Evolutionary conservation across 805 yeast genomes (phyloP).

Genomic region (Myxozyma kluyveri): DNA sequence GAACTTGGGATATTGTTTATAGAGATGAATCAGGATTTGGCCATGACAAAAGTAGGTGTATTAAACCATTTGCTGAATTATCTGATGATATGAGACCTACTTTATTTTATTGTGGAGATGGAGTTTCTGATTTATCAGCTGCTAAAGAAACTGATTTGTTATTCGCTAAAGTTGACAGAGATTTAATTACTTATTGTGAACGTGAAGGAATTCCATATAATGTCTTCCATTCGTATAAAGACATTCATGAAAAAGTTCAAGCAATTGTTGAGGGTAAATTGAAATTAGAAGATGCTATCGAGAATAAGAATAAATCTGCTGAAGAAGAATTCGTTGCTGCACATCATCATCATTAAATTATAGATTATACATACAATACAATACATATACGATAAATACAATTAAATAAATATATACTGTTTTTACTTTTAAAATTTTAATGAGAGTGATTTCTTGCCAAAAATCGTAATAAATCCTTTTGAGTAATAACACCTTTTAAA

Average conservation of each 20-base stretch:
- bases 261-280: constrained; percentile 48
- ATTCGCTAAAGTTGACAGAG: constrained; percentile 91
- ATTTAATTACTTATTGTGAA: constrained; percentile 79
- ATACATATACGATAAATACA: neutral
- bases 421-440: neutral
- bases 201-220: constrained; percentile 78
- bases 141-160: constrained; percentile 91
- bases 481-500: constrained; percentile 69
- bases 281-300: constrained; percentile 31
- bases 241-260: constrained; percentile 63
- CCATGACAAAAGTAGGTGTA: constrained; percentile 88
- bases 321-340: neutral
- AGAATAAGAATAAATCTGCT: constrained; percentile 16
- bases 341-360: neutral
- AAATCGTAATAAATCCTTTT: constrained; percentile 74
- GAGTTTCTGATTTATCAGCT: constrained; percentile 91
- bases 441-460: constrained; percentile 23
- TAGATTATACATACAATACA: neutral
- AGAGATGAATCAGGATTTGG: constrained; percentile 87
- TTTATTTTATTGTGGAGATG: constrained; percentile 94
- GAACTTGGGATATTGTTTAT: constrained; percentile 79
- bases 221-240: constrained; percentile 73
- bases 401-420: no score
- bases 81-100: constrained; percentile 51
- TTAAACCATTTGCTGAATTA: constrained; percentile 47